Evolutionary conservation across 176 grass and related monocot genomes (phyloP).

Genomic region (Typha latifolia): DNA sequence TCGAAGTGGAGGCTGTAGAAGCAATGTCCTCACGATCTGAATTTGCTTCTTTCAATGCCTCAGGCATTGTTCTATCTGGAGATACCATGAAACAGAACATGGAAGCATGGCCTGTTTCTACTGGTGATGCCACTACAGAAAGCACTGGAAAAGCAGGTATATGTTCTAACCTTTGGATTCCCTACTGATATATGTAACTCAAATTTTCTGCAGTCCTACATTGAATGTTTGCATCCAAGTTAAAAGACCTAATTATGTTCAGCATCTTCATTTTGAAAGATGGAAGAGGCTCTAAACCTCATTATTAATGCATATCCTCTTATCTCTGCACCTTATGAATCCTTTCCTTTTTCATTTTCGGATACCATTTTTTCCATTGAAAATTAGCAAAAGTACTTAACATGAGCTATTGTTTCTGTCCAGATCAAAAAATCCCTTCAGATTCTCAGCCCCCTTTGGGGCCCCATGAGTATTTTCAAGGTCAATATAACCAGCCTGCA

Average conservation of each 20-base stretch:
- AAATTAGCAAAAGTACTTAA: background rate
- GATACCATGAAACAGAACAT: conserved; percentile 49
- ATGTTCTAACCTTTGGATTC: conserved; percentile 1
- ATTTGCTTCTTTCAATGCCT: conserved; percentile 72
- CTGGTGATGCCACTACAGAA: conserved; percentile 44
- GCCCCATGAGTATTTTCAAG: conserved; percentile 32
- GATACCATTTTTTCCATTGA: background rate
- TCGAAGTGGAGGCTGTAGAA: conserved; percentile 86
- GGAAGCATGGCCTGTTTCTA: conserved; percentile 15
- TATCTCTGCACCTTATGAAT: background rate
- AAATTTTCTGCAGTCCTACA: background rate
- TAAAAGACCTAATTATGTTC: background rate
- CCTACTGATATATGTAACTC: background rate
- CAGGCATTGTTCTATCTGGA: conserved; percentile 67
- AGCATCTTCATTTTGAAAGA: background rate
- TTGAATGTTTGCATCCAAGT: background rate
- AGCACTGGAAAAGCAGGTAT: conserved; percentile 54
- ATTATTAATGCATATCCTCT: background rate
- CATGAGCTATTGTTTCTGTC: conserved; percentile 4
- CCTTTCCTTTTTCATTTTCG: background rate
- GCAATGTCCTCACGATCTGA: conserved; percentile 82
- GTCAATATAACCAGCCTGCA: conserved; percentile 48
- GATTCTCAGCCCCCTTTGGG: conserved; percentile 8
- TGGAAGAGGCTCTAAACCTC: background rate
- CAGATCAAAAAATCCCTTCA: conserved; percentile 14